A percentile compares a stretch with the other conserved stretches of the same genome.
Evolutionary conservation across 2,329 filamentous ascomycete species (phyloP).

Genomic region (Aspergillus novofumigatus): DNA sequence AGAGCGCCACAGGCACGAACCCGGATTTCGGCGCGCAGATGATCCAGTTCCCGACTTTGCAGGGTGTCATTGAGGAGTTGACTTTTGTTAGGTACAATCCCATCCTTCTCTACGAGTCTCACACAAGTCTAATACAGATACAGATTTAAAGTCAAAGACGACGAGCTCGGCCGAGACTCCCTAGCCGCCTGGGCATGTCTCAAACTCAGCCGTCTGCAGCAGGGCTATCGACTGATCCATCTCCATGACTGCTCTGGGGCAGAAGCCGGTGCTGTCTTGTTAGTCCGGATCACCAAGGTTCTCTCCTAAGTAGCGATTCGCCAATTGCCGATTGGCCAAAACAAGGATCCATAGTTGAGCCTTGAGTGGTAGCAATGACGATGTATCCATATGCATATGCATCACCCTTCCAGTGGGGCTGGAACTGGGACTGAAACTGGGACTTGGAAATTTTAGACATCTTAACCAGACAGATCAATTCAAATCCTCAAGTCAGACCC

Average conservation of each 20-base stretch:
- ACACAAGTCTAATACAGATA: not conserved
- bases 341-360: not conserved
- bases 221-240: conserved; percentile 73
- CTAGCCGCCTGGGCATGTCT: conserved; percentile 87
- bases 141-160: conserved; percentile 81
- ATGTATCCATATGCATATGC: not conserved
- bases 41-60: conserved; percentile 55
- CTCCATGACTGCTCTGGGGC: conserved; percentile 66
- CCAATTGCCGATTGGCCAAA: not conserved
- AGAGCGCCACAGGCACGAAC: conserved; percentile 54
- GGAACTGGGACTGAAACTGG: not conserved
- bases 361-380: not conserved
- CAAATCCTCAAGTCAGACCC: not conserved
- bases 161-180: conserved; percentile 73
- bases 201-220: conserved; percentile 71
- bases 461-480: not conserved
- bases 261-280: conserved; percentile 62
- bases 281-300: conserved; percentile 69
- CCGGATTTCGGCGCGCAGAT: conserved; percentile 61
- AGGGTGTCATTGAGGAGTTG: conserved; percentile 62
- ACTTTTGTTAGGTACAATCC: conserved; percentile 64
- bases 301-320: conserved; percentile 11
- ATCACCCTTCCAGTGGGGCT: not conserved
- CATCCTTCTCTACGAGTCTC: not conserved
- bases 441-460: no score